Base-by-base conservation (phyloP, 2,329 filamentous ascomycete genomes). In the Xylariaceae sp. region DNA sequence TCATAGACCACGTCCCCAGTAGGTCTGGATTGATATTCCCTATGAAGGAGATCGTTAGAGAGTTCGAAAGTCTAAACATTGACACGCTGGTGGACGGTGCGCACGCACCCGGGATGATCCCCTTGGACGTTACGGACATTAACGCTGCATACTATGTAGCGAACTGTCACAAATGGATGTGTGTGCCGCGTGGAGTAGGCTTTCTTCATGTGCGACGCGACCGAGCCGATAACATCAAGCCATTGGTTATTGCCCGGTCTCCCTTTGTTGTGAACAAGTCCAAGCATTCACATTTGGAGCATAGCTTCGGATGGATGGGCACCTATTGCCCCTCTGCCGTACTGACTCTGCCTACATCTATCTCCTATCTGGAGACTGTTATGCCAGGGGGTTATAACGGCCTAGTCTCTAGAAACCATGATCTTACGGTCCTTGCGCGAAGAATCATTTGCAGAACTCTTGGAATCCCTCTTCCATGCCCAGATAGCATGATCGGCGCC, bases 101-200 rank as follows among this genome's bases (percentile, higher is more conserved):
- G 3, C 55, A 58, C 17, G 55, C 33, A 3, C 55, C 55, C 4
- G 55, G 55, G 1, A 39, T 41, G 48, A 43, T 58, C 11, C 48
- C 34, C 2, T 16, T 58, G 1, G 49, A 58, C 12, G n/a, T 58
- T 8, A 19, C 24, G 6, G 49, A 53, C 37, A 58, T 58, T 16
- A 43, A 43, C 17, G 49, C 55, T 9, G 55, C 55, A 24, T 58
- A 58, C 24, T 58, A 58, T 7, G 37, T 43, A 6, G 37, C 55
- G 6, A 58, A 43, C 14, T 58, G 55, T 33, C 55, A 58, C 17
- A 58, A 58, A 17, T 58, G 55, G 55, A 58, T 58, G 55, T 58
- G 55, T 43, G 49, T 16, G 14, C 55, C 55, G 6, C 55, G 55
- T 14, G 55, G 55, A 12, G 55, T 58, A 5, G 49, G 55, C 5